These are phyloP conservation scores for Penicillium olsonii DNA, from an alignment of 2,329 filamentous ascomycete genomes.

Conservation along the genomic window DNA sequence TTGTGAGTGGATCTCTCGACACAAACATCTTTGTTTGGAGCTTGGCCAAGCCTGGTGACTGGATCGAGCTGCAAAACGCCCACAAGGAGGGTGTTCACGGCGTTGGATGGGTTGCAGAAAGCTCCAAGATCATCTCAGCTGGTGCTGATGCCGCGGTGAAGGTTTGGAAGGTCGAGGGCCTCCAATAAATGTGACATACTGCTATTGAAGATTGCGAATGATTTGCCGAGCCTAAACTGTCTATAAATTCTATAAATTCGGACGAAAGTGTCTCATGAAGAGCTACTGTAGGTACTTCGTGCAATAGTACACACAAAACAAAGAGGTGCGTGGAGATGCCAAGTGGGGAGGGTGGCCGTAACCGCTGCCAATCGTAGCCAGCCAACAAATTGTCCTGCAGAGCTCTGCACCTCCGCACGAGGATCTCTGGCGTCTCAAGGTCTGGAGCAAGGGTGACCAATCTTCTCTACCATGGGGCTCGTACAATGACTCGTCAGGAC, in stretches of 20 bases:
- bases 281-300: too few species aligned
- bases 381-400: conserved; percentile 10
- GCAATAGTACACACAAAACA: too few species aligned
- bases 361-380: neutral
- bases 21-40: conserved; percentile 95
- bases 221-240: neutral
- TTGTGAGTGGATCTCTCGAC: conserved; percentile 82
- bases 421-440: conserved; percentile 1
- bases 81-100: conserved; percentile 96
- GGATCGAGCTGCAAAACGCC: conserved; percentile 81
- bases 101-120: conserved; percentile 73
- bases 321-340: conserved; percentile 15
- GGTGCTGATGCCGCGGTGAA: conserved; percentile 91
- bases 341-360: conserved; percentile 13
- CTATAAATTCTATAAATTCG: neutral
- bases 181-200: conserved; percentile 37
- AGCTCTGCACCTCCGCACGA: conserved; percentile 8
- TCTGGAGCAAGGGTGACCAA: conserved; percentile 2
- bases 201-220: neutral
- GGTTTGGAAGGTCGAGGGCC: conserved; percentile 71
- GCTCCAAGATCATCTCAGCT: conserved; percentile 69
- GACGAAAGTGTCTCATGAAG: neutral
- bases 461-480: conserved; percentile 1
- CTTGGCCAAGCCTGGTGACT: conserved; percentile 75
- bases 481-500: conserved; percentile 14